Base-by-base conservation (phyloP, 2,329 filamentous ascomycete species). In the Ascomycota sp. region DNA sequence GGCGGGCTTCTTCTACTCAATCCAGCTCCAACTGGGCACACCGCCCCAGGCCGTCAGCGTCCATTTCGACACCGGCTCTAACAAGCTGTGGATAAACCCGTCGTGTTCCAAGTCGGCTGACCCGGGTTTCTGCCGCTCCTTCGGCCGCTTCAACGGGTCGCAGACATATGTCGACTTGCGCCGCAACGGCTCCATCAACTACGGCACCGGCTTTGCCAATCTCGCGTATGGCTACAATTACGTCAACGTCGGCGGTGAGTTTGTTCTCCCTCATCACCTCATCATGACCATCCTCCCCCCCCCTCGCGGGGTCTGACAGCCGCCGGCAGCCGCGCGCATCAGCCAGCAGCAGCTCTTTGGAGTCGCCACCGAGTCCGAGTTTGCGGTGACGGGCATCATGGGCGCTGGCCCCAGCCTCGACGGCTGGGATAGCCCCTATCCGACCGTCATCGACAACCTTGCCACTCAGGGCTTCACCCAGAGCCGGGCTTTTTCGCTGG, bases 21-120 rank as follows among this genome's bases (percentile, higher is more conserved):
- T 56, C 27, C 47, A 54, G 11, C 33, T 58, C 13, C 34, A 36
- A 9, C 39, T 58, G 23, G 55, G 55, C 7, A 53, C 47, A 0
- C 55, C 55, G 4, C 42, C 44, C 5, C 52, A 56, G 32, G 32
- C 37, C 4, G 49, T 57, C 27, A 50, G 42, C 22, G 50, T 57
- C 35, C 46, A 52, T 34, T 46, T 58, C 29, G 54, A 58, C 33
- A 57, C 55, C 0, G 53, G 53, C 11, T 56, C 54, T 4, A 42
- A 45, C 7, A 53, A 57, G 37, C 44, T 56, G 5, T 58, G 54
- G 55, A 51, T 58, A 23, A 55, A 57, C 32, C 54, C 55, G 6
- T 40, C 47, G 7, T 58, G 55, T 38, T 38, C 38, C 30, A 48
- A 47, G 25, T 39, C 51, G 1, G 30, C 34, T 5, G 40, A 52